Percentiles rank a stretch among this genome's conserved stretches.
Conservation (phyloP, 495 filamentous ascomycete genomes). For the Oleoguttula mirabilis region DNA sequence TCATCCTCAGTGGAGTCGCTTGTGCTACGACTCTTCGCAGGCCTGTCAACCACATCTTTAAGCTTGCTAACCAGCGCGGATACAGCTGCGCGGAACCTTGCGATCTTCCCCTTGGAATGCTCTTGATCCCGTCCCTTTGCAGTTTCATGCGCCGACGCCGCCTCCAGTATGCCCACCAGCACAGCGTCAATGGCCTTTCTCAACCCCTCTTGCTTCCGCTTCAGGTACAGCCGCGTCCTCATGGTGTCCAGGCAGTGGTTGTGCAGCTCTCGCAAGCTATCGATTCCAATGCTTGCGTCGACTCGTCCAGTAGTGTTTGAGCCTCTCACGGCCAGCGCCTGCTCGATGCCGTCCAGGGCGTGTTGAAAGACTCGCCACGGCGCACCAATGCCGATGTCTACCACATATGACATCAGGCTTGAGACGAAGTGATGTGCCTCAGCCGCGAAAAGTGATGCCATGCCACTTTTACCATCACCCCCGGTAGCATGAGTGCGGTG, state of each 20-base stretch:
- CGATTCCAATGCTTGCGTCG: constrained; percentile 45
- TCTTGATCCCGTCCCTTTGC: neutral
- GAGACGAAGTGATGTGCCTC: constrained; percentile 10
- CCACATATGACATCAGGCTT: constrained; percentile 55
- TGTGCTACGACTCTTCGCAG: neutral
- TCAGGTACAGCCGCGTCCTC: constrained; percentile 58
- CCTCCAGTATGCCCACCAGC: constrained; percentile 50
- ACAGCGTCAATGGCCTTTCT: constrained; percentile 67
- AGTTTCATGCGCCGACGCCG: neutral
- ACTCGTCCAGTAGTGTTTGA: constrained; percentile 25
- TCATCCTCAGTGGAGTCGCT: neutral
- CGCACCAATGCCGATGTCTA: constrained; percentile 57
- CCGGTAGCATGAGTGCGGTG: constrained; percentile 16
- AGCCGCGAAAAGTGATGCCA: constrained; percentile 3
- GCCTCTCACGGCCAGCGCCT: constrained; percentile 7
- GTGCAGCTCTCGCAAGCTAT: constrained; percentile 55
- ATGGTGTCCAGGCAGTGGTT: constrained; percentile 69
- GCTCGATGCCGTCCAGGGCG: constrained; percentile 52
- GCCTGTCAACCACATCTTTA: neutral
- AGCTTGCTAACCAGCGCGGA: neutral
- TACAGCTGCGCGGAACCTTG: neutral
- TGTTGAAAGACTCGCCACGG: constrained; percentile 59
- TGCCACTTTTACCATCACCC: constrained; percentile 37
- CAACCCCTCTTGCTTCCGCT: constrained; percentile 56
- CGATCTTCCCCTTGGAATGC: neutral